Evolutionary conservation across 2,329 filamentous ascomycete genomes (phyloP).

Genomic region (Rutstroemia sp.): DNA sequence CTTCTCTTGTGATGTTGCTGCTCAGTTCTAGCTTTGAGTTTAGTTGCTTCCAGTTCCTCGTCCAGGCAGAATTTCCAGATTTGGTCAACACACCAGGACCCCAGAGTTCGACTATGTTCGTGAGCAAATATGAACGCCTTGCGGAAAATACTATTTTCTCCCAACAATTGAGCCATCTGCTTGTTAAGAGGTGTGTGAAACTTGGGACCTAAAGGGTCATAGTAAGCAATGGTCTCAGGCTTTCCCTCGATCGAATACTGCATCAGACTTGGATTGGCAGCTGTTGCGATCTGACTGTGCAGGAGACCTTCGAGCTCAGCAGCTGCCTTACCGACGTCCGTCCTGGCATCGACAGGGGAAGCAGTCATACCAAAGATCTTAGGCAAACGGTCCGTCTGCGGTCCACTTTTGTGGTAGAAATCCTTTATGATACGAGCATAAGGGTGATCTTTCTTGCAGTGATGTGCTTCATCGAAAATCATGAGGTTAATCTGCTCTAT

Average conservation of each 20-base stretch:
- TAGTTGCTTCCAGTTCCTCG: constrained; percentile 50
- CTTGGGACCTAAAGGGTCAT: constrained; percentile 38
- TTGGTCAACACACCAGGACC: constrained; percentile 76
- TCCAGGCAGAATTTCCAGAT: constrained; percentile 67
- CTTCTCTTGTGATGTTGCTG: constrained; percentile 30
- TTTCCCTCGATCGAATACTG: constrained; percentile 52
- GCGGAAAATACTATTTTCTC: constrained; percentile 35
- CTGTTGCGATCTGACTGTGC: constrained; percentile 77
- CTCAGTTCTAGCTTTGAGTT: constrained; percentile 51
- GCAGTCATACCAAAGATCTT: constrained; percentile 95
- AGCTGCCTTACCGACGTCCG: constrained; percentile 64
- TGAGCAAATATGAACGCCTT: constrained; percentile 43
- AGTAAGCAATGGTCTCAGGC: constrained; percentile 51
- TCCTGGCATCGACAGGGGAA: constrained; percentile 81
- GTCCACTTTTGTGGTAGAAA: constrained; percentile 53
- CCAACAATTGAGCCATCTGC: constrained; percentile 45
- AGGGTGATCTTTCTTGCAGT: constrained; percentile 87
- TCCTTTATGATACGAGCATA: constrained; percentile 89
- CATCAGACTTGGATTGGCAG: constrained; percentile 51
- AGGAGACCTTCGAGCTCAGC: constrained; percentile 68
- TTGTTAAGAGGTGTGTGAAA: constrained; percentile 60
- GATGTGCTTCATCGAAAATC: constrained; percentile 94
- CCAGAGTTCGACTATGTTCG: constrained; percentile 58
- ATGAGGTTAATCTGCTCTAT: constrained; percentile 84
- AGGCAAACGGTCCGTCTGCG: constrained; percentile 46